phyloP scores from a whole-genome alignment of 2,329 filamentous ascomycete species.

The Paracoccidioides brasiliensis region DNA sequence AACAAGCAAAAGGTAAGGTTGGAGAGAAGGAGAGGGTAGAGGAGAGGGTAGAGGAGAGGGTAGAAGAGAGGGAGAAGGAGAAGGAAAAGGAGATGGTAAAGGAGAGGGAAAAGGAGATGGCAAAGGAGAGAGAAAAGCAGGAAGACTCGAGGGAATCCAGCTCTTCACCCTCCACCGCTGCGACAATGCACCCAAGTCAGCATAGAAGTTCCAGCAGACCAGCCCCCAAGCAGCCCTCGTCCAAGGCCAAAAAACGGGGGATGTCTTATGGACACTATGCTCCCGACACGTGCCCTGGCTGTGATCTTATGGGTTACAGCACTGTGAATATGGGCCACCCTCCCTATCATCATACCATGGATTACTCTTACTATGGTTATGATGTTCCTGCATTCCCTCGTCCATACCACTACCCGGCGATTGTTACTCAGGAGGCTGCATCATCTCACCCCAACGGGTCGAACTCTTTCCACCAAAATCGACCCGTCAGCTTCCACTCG shows the following conservation, averaged over 20 bases:
- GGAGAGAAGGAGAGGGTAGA: too few relatives aligned
- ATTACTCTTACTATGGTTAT: conserved; percentile 18
- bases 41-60: too few relatives aligned
- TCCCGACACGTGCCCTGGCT: conserved; percentile 24
- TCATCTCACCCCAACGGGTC: conserved; percentile 17
- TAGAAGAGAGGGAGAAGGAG: too few relatives aligned
- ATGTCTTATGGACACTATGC: conserved; percentile 15
- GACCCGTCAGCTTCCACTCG: conserved; percentile 28
- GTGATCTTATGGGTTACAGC: conserved; percentile 20
- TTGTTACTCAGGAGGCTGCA: conserved; percentile 18
- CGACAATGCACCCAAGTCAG: conserved; percentile 25
- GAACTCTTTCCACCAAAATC: conserved; percentile 24
- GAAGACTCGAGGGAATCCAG: conserved; percentile 15
- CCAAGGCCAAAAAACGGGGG: conserved; percentile 23
- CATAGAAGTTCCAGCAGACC: conserved; percentile 20
- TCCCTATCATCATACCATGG: conserved; percentile 21
- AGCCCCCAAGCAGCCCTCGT: conserved; percentile 21
- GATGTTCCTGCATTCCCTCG: conserved; percentile 19
- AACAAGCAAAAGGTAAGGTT: too few relatives aligned
- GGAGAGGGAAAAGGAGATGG: conserved; percentile 21
- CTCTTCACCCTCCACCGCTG: conserved; percentile 15
- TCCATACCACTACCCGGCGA: conserved; percentile 16
- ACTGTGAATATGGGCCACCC: conserved; percentile 9
- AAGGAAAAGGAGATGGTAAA: too few relatives aligned
- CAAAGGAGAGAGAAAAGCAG: conserved; percentile 6